Evolutionary conservation across 2,329 filamentous ascomycete species (phyloP).

Genomic region (Aspergillus intermedius): DNA sequence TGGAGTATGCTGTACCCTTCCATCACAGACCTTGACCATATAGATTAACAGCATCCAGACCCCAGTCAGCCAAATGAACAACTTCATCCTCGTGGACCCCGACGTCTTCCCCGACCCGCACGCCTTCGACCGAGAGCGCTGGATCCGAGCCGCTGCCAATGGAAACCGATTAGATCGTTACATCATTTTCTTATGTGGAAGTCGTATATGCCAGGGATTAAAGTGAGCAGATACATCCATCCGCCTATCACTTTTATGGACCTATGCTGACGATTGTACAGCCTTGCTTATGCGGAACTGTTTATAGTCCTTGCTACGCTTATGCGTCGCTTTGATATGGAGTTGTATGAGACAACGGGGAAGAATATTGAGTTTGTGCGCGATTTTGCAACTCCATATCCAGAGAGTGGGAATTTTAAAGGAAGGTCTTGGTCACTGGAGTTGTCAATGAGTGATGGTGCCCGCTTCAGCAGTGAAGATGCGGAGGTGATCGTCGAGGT

Average conservation of each 20-base stretch:
- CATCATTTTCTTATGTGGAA: conserved; percentile 21
- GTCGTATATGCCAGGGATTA: conserved; percentile 17
- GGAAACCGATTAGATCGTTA: conserved; percentile 15
- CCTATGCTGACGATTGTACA: neutral
- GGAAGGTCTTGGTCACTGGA: neutral
- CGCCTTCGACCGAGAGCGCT: conserved; percentile 20
- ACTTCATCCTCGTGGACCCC: conserved; percentile 17
- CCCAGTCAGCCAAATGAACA: conserved; percentile 12
- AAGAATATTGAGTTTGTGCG: conserved; percentile 14
- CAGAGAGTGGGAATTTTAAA: conserved; percentile 1
- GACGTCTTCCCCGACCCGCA: conserved; percentile 18
- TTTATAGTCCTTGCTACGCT: conserved; percentile 17
- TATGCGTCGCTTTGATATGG: conserved; percentile 16
- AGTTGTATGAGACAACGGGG: conserved; percentile 17
- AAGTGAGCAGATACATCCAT: conserved; percentile 14
- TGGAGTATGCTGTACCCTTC: conserved; percentile 12
- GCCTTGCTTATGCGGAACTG: conserved; percentile 22
- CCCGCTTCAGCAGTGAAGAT: too few species aligned
- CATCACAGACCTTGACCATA: neutral
- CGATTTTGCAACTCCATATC: conserved; percentile 10
- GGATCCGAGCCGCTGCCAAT: conserved; percentile 13
- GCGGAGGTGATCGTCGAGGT: too few species aligned
- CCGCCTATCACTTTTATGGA: neutral
- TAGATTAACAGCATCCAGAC: conserved; percentile 9
- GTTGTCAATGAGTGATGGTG: neutral